Percentiles rank a stretch among this genome's conserved stretches.
phyloP scores from a whole-genome alignment of 331 rosid genomes.

The Cucumis variabilis region DNA sequence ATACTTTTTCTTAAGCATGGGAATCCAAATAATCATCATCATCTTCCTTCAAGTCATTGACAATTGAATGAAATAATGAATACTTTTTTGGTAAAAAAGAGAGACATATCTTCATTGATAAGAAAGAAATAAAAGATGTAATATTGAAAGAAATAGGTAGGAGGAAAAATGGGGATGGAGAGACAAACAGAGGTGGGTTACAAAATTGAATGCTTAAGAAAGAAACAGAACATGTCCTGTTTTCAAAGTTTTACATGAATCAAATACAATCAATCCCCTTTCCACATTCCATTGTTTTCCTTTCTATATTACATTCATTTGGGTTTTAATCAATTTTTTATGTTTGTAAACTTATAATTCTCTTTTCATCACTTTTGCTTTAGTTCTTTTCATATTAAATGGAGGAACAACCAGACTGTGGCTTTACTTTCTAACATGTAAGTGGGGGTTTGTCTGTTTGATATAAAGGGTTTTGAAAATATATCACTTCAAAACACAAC shows the following conservation, averaged over 20 bases:
- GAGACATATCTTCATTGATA: too few relatives aligned
- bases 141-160: too few relatives aligned
- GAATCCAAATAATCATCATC: background rate
- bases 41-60: too few relatives aligned
- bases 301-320: too few relatives aligned
- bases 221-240: conserved; percentile 31
- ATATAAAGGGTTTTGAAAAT: background rate
- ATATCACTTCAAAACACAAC: background rate
- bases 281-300: background rate
- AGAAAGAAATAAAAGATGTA: too few relatives aligned
- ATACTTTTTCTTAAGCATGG: background rate
- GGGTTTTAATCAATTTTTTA: too few relatives aligned
- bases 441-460: conserved; percentile 10
- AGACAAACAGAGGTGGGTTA: conserved; percentile 24
- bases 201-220: background rate
- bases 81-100: background rate
- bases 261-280: background rate
- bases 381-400: background rate
- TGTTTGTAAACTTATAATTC: too few relatives aligned
- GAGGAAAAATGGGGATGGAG: background rate
- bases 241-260: background rate
- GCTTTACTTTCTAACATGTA: background rate
- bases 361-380: too few relatives aligned
- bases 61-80: background rate
- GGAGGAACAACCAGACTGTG: background rate